Percentiles rank a stretch among this genome's conserved stretches.
Conservation (phyloP, 192 early-diverging fungal genomes). For the Allomyces javanicus region DNA sequence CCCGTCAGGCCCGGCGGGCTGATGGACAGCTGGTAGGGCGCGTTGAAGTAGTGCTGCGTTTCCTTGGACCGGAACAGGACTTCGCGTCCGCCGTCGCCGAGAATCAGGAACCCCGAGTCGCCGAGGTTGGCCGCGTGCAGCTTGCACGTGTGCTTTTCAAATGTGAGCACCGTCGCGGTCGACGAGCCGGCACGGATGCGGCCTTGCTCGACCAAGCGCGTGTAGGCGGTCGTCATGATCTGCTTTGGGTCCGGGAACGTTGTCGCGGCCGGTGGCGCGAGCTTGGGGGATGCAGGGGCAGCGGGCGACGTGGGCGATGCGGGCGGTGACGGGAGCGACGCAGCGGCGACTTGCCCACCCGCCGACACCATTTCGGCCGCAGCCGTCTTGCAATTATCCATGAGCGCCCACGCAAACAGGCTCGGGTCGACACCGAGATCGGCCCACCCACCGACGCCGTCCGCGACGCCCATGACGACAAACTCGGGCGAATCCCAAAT, state of each 20-base stretch:
- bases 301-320: too few species aligned
- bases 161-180: slow-evolving; percentile 4
- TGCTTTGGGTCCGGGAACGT: slow-evolving; percentile 1
- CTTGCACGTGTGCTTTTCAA: slow-evolving; percentile 7
- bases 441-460: slow-evolving; percentile 9
- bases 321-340: too few species aligned
- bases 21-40: slow-evolving; percentile 6
- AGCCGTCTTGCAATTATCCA: slow-evolving; percentile 5
- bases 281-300: too few species aligned
- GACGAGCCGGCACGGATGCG: slow-evolving; percentile 6
- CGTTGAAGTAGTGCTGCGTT: slow-evolving; percentile 9
- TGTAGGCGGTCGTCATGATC: slow-evolving; percentile 1
- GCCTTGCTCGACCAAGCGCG: slow-evolving; percentile 2
- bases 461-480: neutral
- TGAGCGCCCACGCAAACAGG: slow-evolving; percentile 11
- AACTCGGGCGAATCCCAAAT: neutral
- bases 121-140: slow-evolving; percentile 5
- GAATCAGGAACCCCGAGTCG: slow-evolving; percentile 5
- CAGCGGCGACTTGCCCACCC: too few species aligned
- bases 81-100: neutral
- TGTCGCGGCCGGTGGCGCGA: too few species aligned
- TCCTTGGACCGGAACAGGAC: slow-evolving; percentile 5
- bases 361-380: neutral
- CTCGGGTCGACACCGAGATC: slow-evolving; percentile 4
- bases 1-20: slow-evolving; percentile 4